Conservation (phyloP, 495 filamentous ascomycete species). For the Penicillium tannophilum region DNA sequence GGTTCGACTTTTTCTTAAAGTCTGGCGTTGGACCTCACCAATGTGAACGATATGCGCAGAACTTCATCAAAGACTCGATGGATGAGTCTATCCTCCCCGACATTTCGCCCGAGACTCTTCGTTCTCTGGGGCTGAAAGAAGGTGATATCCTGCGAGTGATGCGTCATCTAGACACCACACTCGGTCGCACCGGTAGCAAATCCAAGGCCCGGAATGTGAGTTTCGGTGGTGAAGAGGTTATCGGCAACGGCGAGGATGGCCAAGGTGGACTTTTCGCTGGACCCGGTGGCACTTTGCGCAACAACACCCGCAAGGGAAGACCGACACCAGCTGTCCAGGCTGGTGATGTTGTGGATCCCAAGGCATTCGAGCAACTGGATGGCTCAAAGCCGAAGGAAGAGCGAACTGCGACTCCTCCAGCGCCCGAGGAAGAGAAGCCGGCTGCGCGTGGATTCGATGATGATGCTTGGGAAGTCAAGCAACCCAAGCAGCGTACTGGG, state of each 20-base stretch:
- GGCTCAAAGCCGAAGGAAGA: slow-evolving; percentile 43
- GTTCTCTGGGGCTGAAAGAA: slow-evolving; percentile 87
- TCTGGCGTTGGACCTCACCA: slow-evolving; percentile 89
- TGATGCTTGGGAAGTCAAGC: slow-evolving; percentile 96
- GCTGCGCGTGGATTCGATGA: slow-evolving; percentile 79
- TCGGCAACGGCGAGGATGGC: slow-evolving; percentile 52
- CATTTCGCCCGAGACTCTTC: slow-evolving; percentile 76
- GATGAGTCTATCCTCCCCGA: slow-evolving; percentile 88
- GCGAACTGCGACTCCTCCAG: slow-evolving; percentile 48
- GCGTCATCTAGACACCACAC: slow-evolving; percentile 84
- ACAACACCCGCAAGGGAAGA: slow-evolving; percentile 93
- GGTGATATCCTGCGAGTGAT: slow-evolving; percentile 95
- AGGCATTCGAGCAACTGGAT: slow-evolving; percentile 73
- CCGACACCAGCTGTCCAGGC: slow-evolving; percentile 83
- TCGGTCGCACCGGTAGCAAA: slow-evolving; percentile 61
- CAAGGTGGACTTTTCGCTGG: slow-evolving; percentile 85
- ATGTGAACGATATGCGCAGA: slow-evolving; percentile 90
- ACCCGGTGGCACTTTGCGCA: slow-evolving; percentile 81
- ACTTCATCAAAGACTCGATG: slow-evolving; percentile 90
- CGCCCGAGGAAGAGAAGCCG: slow-evolving; percentile 41
- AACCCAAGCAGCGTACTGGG: slow-evolving; percentile 63
- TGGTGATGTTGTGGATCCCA: slow-evolving; percentile 82
- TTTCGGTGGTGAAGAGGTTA: slow-evolving; percentile 59
- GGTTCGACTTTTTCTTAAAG: slow-evolving; percentile 97
- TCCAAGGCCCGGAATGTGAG: slow-evolving; percentile 62